Conservation (phyloP, 2,329 filamentous ascomycete species). For the Xylaria sp. region DNA sequence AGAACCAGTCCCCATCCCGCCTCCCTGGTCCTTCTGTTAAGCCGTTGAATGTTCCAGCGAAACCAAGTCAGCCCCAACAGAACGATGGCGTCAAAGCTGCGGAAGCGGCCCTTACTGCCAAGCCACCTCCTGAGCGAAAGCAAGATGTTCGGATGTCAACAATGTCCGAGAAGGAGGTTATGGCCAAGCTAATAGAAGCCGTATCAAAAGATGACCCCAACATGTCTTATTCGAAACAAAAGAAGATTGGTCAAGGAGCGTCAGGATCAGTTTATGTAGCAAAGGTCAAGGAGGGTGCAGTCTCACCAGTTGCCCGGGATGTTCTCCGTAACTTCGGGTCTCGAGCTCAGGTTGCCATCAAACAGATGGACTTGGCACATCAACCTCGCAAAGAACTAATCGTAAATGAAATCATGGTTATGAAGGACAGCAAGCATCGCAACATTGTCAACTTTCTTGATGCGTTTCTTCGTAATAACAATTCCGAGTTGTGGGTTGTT, state of each 20-base stretch:
- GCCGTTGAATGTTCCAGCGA: constrained; percentile 79
- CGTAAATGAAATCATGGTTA: constrained; percentile 99
- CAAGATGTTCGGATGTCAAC: constrained; percentile 98
- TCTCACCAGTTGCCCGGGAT: constrained; percentile 81
- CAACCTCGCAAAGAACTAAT: constrained; percentile 98
- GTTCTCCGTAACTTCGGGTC: constrained; percentile 82
- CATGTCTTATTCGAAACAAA: constrained; percentile 97
- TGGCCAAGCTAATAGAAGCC: constrained; percentile 92
- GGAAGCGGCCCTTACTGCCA: constrained; percentile 87
- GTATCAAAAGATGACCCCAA: constrained; percentile 96
- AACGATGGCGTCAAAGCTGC: constrained; percentile 84
- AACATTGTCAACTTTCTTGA: constrained; percentile 99
- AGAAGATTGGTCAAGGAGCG: constrained; percentile 98
- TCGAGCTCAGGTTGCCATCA: constrained; percentile 93
- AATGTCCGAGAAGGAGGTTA: constrained; percentile 97
- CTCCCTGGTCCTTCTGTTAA: constrained; percentile 75
- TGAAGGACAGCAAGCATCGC: constrained; percentile 98
- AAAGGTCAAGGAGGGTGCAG: constrained; percentile 87
- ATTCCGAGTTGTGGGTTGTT: constrained; percentile 96
- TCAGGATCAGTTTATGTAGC: constrained; percentile 98
- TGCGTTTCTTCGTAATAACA: constrained; percentile 94
- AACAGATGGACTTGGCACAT: constrained; percentile 98
- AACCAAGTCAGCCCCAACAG: constrained; percentile 64
- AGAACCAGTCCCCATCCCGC: constrained; percentile 58
- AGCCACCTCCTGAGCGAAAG: constrained; percentile 78